Evolutionary conservation across 192 early-diverging fungal species (phyloP), one percentile per base, ranked within the genome.

Genomic region (Entomortierella lignicola): DNA sequence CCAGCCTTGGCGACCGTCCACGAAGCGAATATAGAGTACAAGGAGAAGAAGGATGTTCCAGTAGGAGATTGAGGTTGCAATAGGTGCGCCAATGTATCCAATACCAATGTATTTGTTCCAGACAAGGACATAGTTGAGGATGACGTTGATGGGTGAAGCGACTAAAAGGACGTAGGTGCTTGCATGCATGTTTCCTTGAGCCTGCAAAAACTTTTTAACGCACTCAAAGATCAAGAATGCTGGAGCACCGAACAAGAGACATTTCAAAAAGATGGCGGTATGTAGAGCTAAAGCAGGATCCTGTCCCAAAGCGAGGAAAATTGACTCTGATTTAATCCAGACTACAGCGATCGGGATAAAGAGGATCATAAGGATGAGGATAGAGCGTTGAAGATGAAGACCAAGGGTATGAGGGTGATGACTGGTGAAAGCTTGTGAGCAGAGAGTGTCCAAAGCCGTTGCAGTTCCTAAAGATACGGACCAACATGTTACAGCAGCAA

Each of bases 141-240:
- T 53, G 0, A 92, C 70, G 65, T 96, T 95, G 51, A 95, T 55
- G 10, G 93, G 94, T 29, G 92, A 64, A 4, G 89, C 89, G 42
- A 92, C 77, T 29, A 91, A 55, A 41, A 95, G 84, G 27, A 97
- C 88, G 52, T 84, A 86, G 30, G 95, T 94, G 34, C 85, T 87
- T 0, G 92, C 94, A 37, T 92, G 85, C 97, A 99, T 96, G 72
- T 72, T 84, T n/a, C 83, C 96, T 85, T 99, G 97, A 1, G 92
- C 90, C 70, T 97, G 94, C 25, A 98, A 83, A 65, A 87, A 98
- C 60, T 94, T 88, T 75, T 95, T 94, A 53, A 96, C 71, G 72
- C 92, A 93, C 66, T 98, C 96, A 85, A 93, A 92, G 20, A 88
- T 84, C 75, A 98, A 80, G 79, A 84, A 90, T 3, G 95, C 91